Base-by-base conservation (phyloP, 208 protist species). In the Porcisia hertigi region DNA sequence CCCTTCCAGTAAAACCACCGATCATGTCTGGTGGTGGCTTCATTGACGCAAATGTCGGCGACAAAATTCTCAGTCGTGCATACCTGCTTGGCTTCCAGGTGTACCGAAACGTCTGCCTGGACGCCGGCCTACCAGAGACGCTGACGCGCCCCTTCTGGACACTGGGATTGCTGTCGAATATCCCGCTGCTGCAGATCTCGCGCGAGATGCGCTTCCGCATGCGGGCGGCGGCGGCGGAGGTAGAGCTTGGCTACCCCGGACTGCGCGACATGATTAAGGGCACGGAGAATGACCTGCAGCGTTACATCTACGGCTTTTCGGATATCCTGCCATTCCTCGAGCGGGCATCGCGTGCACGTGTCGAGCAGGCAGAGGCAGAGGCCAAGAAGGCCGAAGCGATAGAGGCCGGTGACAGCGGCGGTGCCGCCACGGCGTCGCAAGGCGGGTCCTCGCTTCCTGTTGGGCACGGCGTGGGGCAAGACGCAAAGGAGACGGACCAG, bases 181-280 rank as follows among this genome's bases (percentile, higher is more conserved):
- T 90, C 30, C 80, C 88, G 6, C 41, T 83, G 3, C 78, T 92
- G 65, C 86, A 85, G 52, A 76, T 90, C 23, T 79, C 69, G 23
- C 81, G 82, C 11, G 88, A 92, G 78, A 76, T 90, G 80, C 80
- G 83, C 34, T 86, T 85, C 45, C 79, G 81, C 60, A 76, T 88
- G 60, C 86, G 86, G 36, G 82, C 82, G 12, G 86, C 86, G 1
- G 82, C 82, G n/a, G 86, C 86, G 0, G 86, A 89, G 57, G 86
- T 89, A 43, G 69, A 82, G 59, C 73, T 75, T 5, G 86, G 86
- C 62, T 81, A 84, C 73, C 63, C 82, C 30, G 74, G 53, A 16
- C 69, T 89, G 67, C 75, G 82, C 47, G 74, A 79, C 47, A 66
- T 83, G 63, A 87, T 89, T 39, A 74, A 85, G 70, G 82, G 82